Evolutionary conservation across 176 grass and related monocot species (phyloP), one percentile per base, ranked within the genome.

Genomic region (Typha latifolia): DNA sequence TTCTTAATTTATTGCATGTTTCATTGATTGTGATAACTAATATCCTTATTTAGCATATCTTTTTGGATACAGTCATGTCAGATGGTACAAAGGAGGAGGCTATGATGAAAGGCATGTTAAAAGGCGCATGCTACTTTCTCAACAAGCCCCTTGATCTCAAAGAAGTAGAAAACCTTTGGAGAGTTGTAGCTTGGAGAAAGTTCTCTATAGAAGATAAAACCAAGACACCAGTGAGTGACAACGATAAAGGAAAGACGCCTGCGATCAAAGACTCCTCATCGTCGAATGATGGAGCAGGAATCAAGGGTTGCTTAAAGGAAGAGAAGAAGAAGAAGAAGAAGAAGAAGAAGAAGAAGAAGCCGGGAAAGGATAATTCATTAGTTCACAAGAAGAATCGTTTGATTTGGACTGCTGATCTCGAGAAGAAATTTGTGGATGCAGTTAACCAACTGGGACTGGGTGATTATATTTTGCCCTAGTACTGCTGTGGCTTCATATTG

Each of bases 101-200:
- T 12, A 18, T 65, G 63, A 19, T 65, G 8, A 43, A 65, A 11
- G 63, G 15, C 14, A 47, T 65, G 14, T 34, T 0, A 65, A 26
- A 65, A 65, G 63, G 63, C 34, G 63, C 63, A 65, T 65, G 29
- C 63, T 65, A 65, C 31, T 65, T 43, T 7, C 29, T 65, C 16
- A 31, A 20, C 4, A 65, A 65, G 29, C 29, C 63, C 5, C 26
- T 65, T 3, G 8, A 34, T 26, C 34, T 65, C 32, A 47, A 65
- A 1, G 14, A n/a, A 7, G 9, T 47, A 12, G 31, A 9, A 11
- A 65, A 65, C 32, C 31, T 65, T 24, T 65, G 63, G 63, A 65
- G 14, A 3, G 13, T 34, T 65, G 63, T 65, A 43, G 5, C 31
- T n/a, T 65, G 63, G 63, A 43, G 15, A 47, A 65, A 43, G 24